A percentile compares a stretch with the other conserved stretches of the same genome.
Conservation (phyloP, 305 asterid genomes). For the Fraxinus albicans region DNA sequence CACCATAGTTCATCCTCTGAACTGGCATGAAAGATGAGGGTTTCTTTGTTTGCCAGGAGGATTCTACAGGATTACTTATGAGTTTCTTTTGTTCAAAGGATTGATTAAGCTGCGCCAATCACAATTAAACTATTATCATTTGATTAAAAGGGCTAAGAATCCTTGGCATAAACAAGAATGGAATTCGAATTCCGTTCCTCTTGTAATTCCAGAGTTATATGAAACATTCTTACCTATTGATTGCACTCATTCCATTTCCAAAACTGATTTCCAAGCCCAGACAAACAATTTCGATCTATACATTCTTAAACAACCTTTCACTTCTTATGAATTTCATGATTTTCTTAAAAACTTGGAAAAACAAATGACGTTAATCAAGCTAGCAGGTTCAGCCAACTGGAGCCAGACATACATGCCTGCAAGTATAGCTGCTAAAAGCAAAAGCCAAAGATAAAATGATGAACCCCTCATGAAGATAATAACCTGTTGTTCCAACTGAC, state of each 20-base stretch:
- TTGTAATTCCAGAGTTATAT: not conserved
- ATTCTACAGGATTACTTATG: not conserved
- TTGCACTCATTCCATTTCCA: conserved; percentile 8
- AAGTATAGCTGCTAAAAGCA: conserved; percentile 21
- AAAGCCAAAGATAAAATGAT: conserved; percentile 17
- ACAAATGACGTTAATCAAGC: not conserved
- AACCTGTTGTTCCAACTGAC: conserved; percentile 98
- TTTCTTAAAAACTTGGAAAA: not conserved
- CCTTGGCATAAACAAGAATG: not conserved
- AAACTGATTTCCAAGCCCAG: not conserved
- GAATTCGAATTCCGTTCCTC: not conserved
- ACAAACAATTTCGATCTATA: not conserved
- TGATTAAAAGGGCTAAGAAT: not conserved
- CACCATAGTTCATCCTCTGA: not conserved
- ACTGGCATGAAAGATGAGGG: not conserved
- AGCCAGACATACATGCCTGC: conserved; percentile 3
- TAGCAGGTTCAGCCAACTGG: conserved; percentile 12
- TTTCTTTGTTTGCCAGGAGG: not conserved
- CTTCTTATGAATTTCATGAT: not conserved
- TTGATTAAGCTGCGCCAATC: not conserved
- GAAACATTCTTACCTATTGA: not conserved
- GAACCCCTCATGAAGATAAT: conserved; percentile 13
- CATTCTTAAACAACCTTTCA: conserved; percentile 5
- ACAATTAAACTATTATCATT: not conserved
- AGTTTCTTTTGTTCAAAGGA: not conserved